Base-by-base conservation (phyloP, 176 grass and related monocot species). In the Panicum miliaceum region DNA sequence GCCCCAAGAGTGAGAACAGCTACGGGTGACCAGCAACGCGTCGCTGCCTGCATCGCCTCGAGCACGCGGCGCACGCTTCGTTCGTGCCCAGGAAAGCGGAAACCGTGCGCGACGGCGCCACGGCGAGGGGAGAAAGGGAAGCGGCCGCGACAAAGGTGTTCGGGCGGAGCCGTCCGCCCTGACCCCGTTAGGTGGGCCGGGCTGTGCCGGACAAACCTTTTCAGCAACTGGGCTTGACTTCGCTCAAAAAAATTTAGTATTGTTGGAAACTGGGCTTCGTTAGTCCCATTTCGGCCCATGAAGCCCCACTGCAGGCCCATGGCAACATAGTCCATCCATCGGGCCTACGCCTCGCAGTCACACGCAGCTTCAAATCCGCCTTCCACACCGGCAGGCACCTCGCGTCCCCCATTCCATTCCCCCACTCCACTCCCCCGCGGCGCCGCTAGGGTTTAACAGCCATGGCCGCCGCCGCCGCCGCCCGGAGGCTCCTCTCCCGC, bases 401-500 rank as follows among this genome's bases (percentile, higher is more conserved):
- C 13, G 50, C 50, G 11, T n/a, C 12, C 51, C 51, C 12, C 76
- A 56, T 54, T 54, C 19, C 52, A 5, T 53, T 86, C 65, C 86
- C 3, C 50, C 10, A 27, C 53, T 59, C 16, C 34, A 29, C 56
- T 25, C 29, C 29, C 8, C 63, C 0, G 14, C 23, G 19, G 51
- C 51, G 51, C 79, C 0, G 78, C 78, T 90, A 90, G 88, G 88
- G 88, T 90, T 90, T 90, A 59, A 53, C 57, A 60, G 19, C 46
- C 53, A 87, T 87, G 86, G 79, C 81, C 6, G 81, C 82, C 20
- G 81, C 84, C 76, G 81, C 89, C 78, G 79, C 86, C 40, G 51
- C 43, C 7, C 73, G 78, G 41, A 86, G 81, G 61, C 85, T 83
- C 57, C 86, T 95, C 86, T 88, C 88, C 50, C 86, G 76, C n/a